These are phyloP conservation scores for Rhexocercosporidium sp. DNA, from an alignment of 2,329 filamentous ascomycete genomes.

Conservation along the genomic window DNA sequence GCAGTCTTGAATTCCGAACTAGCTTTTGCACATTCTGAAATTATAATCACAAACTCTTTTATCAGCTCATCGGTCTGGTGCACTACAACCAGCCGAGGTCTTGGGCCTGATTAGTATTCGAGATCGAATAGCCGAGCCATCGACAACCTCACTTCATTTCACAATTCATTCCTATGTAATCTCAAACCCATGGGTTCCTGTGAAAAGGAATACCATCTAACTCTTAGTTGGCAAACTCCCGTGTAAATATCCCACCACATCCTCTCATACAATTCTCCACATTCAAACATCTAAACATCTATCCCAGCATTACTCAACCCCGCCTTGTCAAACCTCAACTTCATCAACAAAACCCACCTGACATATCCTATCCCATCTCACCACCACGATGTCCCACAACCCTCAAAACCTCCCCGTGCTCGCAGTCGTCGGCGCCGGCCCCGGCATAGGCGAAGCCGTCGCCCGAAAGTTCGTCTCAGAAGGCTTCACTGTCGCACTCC, in stretches of 20 bases:
- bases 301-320: background rate
- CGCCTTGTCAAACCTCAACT: background rate
- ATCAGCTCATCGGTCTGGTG: no score
- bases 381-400: conserved; percentile 22
- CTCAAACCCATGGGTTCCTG: no score
- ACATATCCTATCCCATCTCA: background rate
- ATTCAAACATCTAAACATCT: background rate
- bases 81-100: conserved; percentile 9
- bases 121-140: conserved; percentile 7
- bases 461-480: conserved; percentile 30
- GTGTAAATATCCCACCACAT: no score
- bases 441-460: conserved; percentile 32
- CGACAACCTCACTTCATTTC: background rate
- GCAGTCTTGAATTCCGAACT: no score
- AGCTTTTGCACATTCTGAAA: no score
- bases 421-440: conserved; percentile 31
- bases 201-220: no score
- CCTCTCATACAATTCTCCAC: no score
- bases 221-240: no score
- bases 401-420: conserved; percentile 26
- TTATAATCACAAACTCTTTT: no score
- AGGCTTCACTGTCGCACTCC: conserved; percentile 29
- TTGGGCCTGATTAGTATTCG: conserved; percentile 16
- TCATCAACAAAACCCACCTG: background rate
- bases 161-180: background rate